phyloP scores from a whole-genome alignment of 106 monocot genomes.

The Dendrobium catenatum region DNA sequence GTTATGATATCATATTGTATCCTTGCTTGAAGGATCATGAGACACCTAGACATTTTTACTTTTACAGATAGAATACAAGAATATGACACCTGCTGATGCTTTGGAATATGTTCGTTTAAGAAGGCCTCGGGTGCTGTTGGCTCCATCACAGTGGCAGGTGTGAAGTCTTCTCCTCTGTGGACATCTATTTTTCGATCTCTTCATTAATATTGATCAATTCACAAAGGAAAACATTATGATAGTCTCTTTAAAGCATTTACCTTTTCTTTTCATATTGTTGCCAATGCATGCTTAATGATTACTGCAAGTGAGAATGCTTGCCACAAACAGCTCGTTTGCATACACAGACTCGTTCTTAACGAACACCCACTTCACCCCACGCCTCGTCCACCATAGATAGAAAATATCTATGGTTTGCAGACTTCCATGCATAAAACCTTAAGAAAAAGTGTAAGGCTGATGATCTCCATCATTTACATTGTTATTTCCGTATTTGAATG shows the following conservation, averaged over 20 bases:
- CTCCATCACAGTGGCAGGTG: slow-evolving; percentile 80
- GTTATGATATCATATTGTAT: not conserved
- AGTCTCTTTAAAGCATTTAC: not conserved
- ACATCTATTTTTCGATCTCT: not conserved
- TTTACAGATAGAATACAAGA: slow-evolving; percentile 59
- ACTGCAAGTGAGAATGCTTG: not conserved
- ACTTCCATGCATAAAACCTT: not conserved
- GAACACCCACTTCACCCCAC: not conserved
- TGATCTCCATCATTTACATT: not conserved
- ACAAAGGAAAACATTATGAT: not conserved
- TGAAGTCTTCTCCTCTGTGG: not conserved
- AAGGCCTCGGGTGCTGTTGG: slow-evolving; percentile 72
- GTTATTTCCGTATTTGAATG: not conserved
- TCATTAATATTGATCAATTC: not conserved
- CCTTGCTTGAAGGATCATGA: slow-evolving; percentile 3
- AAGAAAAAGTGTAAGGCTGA: not conserved
- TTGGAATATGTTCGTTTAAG: slow-evolving; percentile 64
- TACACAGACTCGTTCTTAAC: too few species aligned
- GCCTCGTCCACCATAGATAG: not conserved
- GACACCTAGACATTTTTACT: not conserved
- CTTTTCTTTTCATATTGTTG: not conserved
- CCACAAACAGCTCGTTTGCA: not conserved
- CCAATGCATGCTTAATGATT: not conserved
- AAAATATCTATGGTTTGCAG: not conserved
- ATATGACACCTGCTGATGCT: slow-evolving; percentile 72